A percentile compares a stretch with the other conserved stretches of the same genome.
These are phyloP conservation scores for Stephania yunnanensis DNA, from an alignment of 164 flowering plant genomes.

Conservation along the genomic window DNA sequence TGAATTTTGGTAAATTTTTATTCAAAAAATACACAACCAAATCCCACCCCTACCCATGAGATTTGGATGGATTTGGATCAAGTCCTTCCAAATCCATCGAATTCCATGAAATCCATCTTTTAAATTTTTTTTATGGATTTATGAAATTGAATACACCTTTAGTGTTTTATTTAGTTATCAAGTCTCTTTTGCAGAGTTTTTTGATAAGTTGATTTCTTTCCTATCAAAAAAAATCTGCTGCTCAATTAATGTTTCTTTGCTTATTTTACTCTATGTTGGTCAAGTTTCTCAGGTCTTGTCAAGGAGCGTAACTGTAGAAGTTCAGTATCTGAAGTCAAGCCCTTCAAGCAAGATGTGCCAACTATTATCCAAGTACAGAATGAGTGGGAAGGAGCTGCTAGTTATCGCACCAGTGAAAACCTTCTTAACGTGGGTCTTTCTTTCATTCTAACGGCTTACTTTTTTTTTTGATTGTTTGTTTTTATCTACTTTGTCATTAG, in stretches of 20 bases:
- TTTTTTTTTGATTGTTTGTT: not conserved
- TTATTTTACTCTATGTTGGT: slow-evolving; percentile 52
- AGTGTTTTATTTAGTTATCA: no score
- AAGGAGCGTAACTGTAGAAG: slow-evolving; percentile 38
- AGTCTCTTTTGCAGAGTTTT: no score
- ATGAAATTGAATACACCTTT: no score
- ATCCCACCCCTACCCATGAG: no score
- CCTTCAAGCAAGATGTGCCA: slow-evolving; percentile 29
- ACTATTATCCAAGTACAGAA: slow-evolving; percentile 24
- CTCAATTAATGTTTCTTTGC: slow-evolving; percentile 15
- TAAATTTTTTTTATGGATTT: no score
- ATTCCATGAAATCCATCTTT: no score
- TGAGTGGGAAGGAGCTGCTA: slow-evolving; percentile 27
- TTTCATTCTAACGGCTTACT: not conserved
- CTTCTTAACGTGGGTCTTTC: slow-evolving; percentile 36
- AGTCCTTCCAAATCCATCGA: no score
- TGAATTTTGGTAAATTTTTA: no score
- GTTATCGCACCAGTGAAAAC: slow-evolving; percentile 26
- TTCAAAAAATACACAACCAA: no score
- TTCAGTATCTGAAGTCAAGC: slow-evolving; percentile 32
- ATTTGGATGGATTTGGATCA: no score
- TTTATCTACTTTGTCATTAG: slow-evolving; percentile 5
- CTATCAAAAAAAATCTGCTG: not conserved
- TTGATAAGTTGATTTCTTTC: no score
- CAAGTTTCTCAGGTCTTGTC: slow-evolving; percentile 88